Evolutionary conservation across 2,329 filamentous ascomycete species (phyloP).

Genomic region (Ophiocordyceps camponoti-saundersi): DNA sequence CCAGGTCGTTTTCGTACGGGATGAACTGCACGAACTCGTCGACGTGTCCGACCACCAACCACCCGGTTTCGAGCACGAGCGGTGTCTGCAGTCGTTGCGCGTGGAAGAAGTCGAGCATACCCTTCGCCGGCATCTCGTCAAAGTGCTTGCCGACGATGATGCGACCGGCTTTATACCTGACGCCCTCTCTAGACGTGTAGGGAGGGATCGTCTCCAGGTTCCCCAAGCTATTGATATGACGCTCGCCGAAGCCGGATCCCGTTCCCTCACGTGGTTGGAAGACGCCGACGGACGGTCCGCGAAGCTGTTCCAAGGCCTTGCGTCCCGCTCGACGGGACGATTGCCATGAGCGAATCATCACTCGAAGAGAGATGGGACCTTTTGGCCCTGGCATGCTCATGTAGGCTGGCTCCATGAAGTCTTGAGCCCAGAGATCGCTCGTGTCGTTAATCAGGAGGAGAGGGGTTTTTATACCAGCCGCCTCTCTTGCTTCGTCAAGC

Average conservation of each 20-base stretch:
- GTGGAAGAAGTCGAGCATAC: slow-evolving; percentile 9
- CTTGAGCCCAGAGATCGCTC: slow-evolving; percentile 16
- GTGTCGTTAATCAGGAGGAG: not conserved
- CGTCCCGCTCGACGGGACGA: slow-evolving; percentile 9
- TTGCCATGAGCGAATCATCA: slow-evolving; percentile 13
- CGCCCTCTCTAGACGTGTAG: slow-evolving; percentile 1
- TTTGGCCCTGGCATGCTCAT: slow-evolving; percentile 15
- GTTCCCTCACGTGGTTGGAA: slow-evolving; percentile 7
- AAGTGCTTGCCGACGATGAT: slow-evolving; percentile 4
- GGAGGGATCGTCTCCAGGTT: slow-evolving; percentile 14
- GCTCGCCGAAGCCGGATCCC: slow-evolving; percentile 3
- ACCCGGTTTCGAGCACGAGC: slow-evolving; percentile 13
- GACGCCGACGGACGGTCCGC: slow-evolving; percentile 9
- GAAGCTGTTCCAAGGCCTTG: not conserved
- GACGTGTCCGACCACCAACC: slow-evolving; percentile 15
- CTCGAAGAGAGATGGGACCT: slow-evolving; percentile 10
- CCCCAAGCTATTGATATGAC: slow-evolving; percentile 4
- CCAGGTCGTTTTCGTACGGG: not conserved
- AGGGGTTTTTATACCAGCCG: not conserved
- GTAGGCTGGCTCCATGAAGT: slow-evolving; percentile 17
- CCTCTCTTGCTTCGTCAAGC: not conserved
- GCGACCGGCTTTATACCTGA: not conserved
- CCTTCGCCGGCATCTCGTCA: slow-evolving; percentile 1
- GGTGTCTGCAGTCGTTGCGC: slow-evolving; percentile 13
- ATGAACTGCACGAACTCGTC: slow-evolving; percentile 18